Evolutionary conservation across 768 basidiomycete species (phyloP).

Genomic region (Chalciporus chontae): DNA sequence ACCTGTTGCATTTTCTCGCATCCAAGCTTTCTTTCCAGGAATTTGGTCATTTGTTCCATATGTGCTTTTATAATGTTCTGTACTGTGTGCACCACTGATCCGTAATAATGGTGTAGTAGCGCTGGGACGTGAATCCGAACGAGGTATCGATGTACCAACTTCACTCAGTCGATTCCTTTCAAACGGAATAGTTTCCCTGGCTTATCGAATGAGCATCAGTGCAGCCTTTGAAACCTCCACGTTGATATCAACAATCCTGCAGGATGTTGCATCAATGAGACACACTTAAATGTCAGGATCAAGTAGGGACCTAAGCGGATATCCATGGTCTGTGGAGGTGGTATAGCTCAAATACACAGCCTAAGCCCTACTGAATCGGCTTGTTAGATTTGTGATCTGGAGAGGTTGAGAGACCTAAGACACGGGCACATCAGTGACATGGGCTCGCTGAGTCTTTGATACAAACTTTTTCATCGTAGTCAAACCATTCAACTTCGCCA

Average conservation of each 20-base stretch:
- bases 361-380: conserved; percentile 65
- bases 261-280: neutral
- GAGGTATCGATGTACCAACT: no score
- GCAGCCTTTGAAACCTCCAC: no score
- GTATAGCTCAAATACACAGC: neutral
- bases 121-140: conserved; percentile 31
- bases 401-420: conserved; percentile 60
- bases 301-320: no score
- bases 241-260: no score
- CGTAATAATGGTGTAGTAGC: conserved; percentile 28
- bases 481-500: conserved; percentile 68
- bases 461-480: conserved; percentile 86
- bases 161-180: no score
- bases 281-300: no score
- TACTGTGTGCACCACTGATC: conserved; percentile 22
- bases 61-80: conserved; percentile 33
- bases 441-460: neutral
- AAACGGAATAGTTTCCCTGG: no score
- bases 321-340: neutral
- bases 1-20: conserved; percentile 20
- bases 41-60: conserved; percentile 27
- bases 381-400: conserved; percentile 62
- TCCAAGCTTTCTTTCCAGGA: conserved; percentile 15
- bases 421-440: neutral
- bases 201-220: no score